A percentile compares a stretch with the other conserved stretches of the same genome.
Evolutionary conservation across 768 basidiomycete genomes (phyloP).

Genomic region (Leccinum subgranulosum): DNA sequence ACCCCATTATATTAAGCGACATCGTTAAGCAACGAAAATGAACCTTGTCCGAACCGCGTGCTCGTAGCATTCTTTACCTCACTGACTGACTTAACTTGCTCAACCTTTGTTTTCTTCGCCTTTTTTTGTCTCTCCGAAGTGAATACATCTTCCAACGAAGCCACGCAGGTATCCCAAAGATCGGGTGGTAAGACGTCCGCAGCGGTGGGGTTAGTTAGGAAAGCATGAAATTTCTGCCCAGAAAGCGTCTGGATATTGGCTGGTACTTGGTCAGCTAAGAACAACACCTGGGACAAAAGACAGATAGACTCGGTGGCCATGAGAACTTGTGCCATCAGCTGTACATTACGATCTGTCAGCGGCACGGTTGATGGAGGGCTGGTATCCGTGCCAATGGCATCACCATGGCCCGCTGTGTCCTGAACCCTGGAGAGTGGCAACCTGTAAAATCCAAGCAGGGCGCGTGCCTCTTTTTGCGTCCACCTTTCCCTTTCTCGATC

Average conservation of each 20-base stretch:
- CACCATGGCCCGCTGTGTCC: constrained; percentile 15
- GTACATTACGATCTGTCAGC: constrained; percentile 58
- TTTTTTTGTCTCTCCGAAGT: constrained; percentile 47
- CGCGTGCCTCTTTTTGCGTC: constrained; percentile 59
- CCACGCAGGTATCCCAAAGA: constrained; percentile 47
- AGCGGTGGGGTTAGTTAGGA: constrained; percentile 36
- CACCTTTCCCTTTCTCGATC: constrained; percentile 69
- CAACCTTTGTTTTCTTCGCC: constrained; percentile 33
- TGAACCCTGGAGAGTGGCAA: constrained; percentile 1
- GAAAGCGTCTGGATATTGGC: constrained; percentile 51
- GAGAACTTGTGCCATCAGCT: constrained; percentile 63
- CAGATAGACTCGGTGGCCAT: constrained; percentile 58
- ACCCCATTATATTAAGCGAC: constrained; percentile 27
- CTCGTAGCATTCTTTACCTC: constrained; percentile 24
- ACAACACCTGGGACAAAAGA: constrained; percentile 57
- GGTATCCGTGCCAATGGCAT: constrained; percentile 14
- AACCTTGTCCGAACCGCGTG: constrained; percentile 11
- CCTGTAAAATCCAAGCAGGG: constrained; percentile 53
- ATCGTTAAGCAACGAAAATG: constrained; percentile 44
- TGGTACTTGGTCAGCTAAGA: constrained; percentile 49
- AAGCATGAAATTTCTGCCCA: constrained; percentile 55
- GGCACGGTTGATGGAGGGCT: constrained; percentile 17
- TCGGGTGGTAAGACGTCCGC: constrained; percentile 26
- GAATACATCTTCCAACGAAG: constrained; percentile 48
- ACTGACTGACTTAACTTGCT: constrained; percentile 6